These are phyloP conservation scores for Fusarium sacchari DNA, from an alignment of 2,329 filamentous ascomycete species.

Conservation along the genomic window DNA sequence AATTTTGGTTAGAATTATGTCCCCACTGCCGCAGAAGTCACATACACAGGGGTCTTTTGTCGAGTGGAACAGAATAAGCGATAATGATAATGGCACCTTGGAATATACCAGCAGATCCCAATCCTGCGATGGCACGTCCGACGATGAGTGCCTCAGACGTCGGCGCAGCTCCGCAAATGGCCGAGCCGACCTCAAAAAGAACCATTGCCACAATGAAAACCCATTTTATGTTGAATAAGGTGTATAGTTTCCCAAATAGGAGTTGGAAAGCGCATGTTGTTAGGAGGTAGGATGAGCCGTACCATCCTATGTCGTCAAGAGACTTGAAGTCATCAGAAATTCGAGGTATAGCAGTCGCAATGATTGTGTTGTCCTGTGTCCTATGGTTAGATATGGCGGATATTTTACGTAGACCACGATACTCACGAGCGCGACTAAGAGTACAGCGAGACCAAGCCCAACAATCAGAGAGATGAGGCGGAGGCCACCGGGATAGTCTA, in stretches of 20 bases:
- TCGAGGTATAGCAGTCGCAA: neutral
- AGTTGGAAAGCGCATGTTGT: neutral
- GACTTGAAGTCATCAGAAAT: neutral
- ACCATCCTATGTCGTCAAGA: conserved; percentile 3
- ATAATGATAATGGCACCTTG: neutral
- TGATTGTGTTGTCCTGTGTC: neutral
- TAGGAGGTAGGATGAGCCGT: conserved; percentile 4
- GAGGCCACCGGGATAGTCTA: neutral
- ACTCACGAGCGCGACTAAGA: neutral
- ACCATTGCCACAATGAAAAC: neutral
- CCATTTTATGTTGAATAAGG: neutral
- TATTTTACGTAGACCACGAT: accelerated
- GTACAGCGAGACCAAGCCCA: neutral
- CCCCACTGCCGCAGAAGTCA: neutral
- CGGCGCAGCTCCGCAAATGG: neutral
- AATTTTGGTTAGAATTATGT: neutral
- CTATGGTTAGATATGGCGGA: neutral
- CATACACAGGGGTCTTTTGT: neutral
- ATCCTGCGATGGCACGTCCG: neutral
- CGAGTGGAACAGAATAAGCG: neutral
- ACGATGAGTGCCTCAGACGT: neutral
- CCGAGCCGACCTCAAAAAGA: neutral
- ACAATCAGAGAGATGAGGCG: neutral
- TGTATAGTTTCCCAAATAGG: neutral
- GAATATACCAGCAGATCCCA: neutral